These are phyloP conservation scores for Chaetomium tenue DNA, from an alignment of 495 filamentous ascomycete species.

Conservation along the genomic window DNA sequence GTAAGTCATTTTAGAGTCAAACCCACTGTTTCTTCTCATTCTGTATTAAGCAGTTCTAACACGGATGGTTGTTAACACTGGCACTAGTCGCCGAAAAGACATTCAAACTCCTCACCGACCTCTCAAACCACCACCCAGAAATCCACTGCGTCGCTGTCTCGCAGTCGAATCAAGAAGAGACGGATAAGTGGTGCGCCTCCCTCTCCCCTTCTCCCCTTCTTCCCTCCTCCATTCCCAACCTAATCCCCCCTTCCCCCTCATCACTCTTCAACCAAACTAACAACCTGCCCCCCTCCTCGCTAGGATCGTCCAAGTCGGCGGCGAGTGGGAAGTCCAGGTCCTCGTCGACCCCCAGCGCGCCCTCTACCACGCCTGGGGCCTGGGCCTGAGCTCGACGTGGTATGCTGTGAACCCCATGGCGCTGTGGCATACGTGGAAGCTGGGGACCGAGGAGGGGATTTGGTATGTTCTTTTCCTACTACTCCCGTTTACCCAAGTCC, in stretches of 20 bases:
- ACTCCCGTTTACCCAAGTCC: too few species aligned
- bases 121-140: slow-evolving; percentile 43
- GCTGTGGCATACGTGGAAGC: slow-evolving; percentile 47
- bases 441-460: slow-evolving; percentile 55
- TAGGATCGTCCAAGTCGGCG: slow-evolving; percentile 53
- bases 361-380: slow-evolving; percentile 55
- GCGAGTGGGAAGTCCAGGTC: slow-evolving; percentile 52
- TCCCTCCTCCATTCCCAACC: neutral
- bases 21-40: neutral
- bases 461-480: slow-evolving; percentile 40
- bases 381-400: slow-evolving; percentile 52
- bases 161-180: slow-evolving; percentile 51
- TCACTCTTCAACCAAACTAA: neutral
- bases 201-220: neutral
- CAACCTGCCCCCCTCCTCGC: neutral
- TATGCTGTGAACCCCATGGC: slow-evolving; percentile 49
- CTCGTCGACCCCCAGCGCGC: slow-evolving; percentile 53
- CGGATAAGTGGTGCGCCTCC: slow-evolving; percentile 47
- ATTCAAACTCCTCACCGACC: slow-evolving; percentile 11
- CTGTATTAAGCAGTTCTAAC: neutral
- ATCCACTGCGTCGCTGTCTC: slow-evolving; percentile 59
- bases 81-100: slow-evolving; percentile 16
- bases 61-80: neutral
- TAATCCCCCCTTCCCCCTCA: neutral
- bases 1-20: slow-evolving; percentile 35